Conservation (phyloP, 2,329 filamentous ascomycete genomes). For the Malbranchea cinnamomea region DNA sequence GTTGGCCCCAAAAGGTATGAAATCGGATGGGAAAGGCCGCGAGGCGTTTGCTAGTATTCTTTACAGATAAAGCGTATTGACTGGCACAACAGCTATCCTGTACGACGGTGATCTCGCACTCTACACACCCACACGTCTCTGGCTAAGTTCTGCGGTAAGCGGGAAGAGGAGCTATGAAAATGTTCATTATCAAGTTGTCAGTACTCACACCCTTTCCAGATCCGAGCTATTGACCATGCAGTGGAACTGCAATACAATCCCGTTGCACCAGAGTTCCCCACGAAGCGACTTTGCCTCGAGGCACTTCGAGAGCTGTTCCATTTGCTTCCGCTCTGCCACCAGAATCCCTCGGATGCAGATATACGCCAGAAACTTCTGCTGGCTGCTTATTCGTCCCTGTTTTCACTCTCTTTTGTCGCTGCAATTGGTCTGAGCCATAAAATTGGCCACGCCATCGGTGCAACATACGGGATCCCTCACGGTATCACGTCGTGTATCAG, state of each 20-base stretch:
- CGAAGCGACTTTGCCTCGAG: slow-evolving; percentile 7
- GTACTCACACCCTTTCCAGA: not conserved
- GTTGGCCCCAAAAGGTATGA: slow-evolving; percentile 13
- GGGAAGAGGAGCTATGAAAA: not conserved
- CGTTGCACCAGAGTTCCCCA: slow-evolving; percentile 8
- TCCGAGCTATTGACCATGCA: slow-evolving; percentile 10
- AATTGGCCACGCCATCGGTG: slow-evolving; percentile 9
- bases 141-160: slow-evolving; percentile 9
- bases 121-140: slow-evolving; percentile 6
- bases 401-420: slow-evolving; percentile 7
- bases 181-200: not conserved
- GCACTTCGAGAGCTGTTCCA: slow-evolving; percentile 7
- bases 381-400: slow-evolving; percentile 8
- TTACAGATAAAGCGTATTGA: no score
- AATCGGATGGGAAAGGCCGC: no score
- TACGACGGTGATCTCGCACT: slow-evolving; percentile 8
- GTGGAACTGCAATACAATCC: slow-evolving; percentile 10
- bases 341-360: slow-evolving; percentile 8
- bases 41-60: no score
- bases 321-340: slow-evolving; percentile 7
- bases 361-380: slow-evolving; percentile 8
- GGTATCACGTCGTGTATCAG: slow-evolving; percentile 10
- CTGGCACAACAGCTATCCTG: slow-evolving; percentile 3
- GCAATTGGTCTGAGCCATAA: slow-evolving; percentile 8
- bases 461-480: slow-evolving; percentile 10